Percentiles rank a stretch among this genome's conserved stretches.
These are phyloP conservation scores for Teunomyces kruisii DNA, from an alignment of 805 yeast genomes.

Conservation along the genomic window DNA sequence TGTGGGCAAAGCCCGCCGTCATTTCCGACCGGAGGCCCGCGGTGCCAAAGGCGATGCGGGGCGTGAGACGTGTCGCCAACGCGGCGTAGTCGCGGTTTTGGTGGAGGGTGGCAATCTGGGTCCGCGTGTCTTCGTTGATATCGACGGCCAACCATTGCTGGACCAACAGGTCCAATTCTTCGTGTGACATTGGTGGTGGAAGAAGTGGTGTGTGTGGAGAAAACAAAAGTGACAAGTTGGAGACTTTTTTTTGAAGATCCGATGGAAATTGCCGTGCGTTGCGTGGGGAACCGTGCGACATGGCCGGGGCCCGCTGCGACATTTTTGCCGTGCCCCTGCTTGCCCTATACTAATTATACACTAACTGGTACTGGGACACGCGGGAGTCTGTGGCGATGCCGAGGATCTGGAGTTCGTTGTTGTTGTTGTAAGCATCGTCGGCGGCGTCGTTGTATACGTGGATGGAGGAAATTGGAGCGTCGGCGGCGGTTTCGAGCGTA, in stretches of 20 bases:
- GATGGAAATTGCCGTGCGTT: too few species aligned
- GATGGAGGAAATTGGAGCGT: slow-evolving; percentile 3
- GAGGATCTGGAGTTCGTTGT: slow-evolving; percentile 5
- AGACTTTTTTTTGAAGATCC: too few species aligned
- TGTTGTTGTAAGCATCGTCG: slow-evolving; percentile 7
- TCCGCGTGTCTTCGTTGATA: slow-evolving; percentile 46
- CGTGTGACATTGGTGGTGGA: neutral
- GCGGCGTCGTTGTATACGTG: slow-evolving; percentile 4
- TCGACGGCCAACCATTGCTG: slow-evolving; percentile 38
- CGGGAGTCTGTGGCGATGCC: neutral
- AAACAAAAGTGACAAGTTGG: too few species aligned
- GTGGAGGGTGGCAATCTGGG: slow-evolving; percentile 53
- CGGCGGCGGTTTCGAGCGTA: neutral
- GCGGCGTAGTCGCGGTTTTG: slow-evolving; percentile 35
- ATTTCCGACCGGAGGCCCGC: slow-evolving; percentile 87
- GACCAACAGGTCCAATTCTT: slow-evolving; percentile 20
- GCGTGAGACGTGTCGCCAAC: slow-evolving; percentile 51
- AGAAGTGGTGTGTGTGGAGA: neutral
- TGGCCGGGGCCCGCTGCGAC: too few species aligned
- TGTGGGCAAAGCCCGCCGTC: slow-evolving; percentile 87
- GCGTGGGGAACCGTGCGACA: too few species aligned
- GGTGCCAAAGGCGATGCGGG: slow-evolving; percentile 83
- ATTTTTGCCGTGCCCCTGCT: neutral
- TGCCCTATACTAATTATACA: neutral
- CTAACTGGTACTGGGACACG: neutral